These are phyloP conservation scores for Acer negundo DNA, from an alignment of 345 rosid genomes.

Conservation along the genomic window DNA sequence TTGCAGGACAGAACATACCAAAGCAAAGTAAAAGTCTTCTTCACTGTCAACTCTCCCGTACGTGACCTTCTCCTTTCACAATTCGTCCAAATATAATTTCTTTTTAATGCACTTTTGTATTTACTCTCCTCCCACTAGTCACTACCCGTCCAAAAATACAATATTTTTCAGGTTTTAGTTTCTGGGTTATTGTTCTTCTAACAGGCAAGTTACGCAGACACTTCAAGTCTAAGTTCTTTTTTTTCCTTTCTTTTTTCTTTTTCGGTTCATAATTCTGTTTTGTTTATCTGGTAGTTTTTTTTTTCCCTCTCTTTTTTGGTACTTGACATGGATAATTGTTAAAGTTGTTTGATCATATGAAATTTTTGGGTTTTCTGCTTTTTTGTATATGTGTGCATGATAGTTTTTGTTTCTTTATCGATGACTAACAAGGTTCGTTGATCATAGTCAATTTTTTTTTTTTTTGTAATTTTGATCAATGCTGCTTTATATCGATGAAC, in stretches of 20 bases:
- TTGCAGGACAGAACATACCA: not conserved
- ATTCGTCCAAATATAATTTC: not conserved
- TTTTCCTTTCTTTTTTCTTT: not conserved
- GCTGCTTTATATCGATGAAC: not conserved
- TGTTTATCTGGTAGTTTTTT: not conserved
- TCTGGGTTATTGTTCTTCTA: not conserved
- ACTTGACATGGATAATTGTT: not conserved
- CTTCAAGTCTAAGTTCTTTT: not conserved
- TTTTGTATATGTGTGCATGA: not conserved
- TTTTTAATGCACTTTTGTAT: not conserved
- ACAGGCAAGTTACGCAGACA: not conserved
- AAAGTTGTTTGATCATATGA: not conserved
- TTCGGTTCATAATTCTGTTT: not conserved
- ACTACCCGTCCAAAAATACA: not conserved
- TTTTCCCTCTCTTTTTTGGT: no score
- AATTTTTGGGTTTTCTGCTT: not conserved
- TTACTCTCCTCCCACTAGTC: not conserved
- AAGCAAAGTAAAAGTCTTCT: not conserved
- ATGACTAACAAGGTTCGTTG: not conserved
- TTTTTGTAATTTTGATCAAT: not conserved
- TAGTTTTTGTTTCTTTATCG: not conserved
- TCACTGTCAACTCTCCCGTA: not conserved
- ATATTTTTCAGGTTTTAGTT: conserved; percentile 6
- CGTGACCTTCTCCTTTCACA: not conserved
- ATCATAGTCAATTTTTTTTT: not conserved